phyloP scores from a whole-genome alignment of 2,329 filamentous ascomycete species.

The Neopestalotiopsis sp. region DNA sequence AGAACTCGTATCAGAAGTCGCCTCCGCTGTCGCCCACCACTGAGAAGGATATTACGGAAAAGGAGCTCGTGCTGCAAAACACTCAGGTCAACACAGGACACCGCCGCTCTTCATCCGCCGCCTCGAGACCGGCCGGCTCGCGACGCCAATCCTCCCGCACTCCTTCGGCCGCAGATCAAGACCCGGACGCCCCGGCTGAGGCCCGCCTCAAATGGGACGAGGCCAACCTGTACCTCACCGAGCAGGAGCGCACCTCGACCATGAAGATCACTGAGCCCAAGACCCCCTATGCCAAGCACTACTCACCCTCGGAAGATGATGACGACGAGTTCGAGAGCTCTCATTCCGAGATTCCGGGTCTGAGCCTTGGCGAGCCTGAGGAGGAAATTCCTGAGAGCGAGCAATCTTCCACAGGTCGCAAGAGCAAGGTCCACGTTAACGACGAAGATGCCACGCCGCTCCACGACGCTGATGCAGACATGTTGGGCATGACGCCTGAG shows the following conservation, averaged over 20 bases:
- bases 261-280: constrained; percentile 99
- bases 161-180: constrained; percentile 48
- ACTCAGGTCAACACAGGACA: constrained; percentile 93
- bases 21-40: constrained; percentile 57
- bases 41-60: constrained; percentile 66
- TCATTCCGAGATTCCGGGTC: constrained; percentile 83
- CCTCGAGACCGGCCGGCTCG: constrained; percentile 65
- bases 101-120: constrained; percentile 79
- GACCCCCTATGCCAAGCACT: constrained; percentile 92
- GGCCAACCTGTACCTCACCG: constrained; percentile 94
- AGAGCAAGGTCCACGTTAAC: constrained; percentile 80
- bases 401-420: constrained; percentile 38
- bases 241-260: constrained; percentile 91
- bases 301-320: constrained; percentile 87
- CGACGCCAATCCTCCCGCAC: constrained; percentile 70
- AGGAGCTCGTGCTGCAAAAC: constrained; percentile 92
- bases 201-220: constrained; percentile 97
- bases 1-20: constrained; percentile 78
- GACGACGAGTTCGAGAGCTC: constrained; percentile 70
- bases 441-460: constrained; percentile 56
- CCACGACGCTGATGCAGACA: constrained; percentile 64
- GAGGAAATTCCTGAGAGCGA: constrained; percentile 63
- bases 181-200: constrained; percentile 46
- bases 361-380: constrained; percentile 93
- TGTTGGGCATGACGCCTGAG: constrained; percentile 65